A percentile compares a stretch with the other conserved stretches of the same genome.
phyloP scores from a whole-genome alignment of 148 eudicot species.

The Hydrangea macrophylla region DNA sequence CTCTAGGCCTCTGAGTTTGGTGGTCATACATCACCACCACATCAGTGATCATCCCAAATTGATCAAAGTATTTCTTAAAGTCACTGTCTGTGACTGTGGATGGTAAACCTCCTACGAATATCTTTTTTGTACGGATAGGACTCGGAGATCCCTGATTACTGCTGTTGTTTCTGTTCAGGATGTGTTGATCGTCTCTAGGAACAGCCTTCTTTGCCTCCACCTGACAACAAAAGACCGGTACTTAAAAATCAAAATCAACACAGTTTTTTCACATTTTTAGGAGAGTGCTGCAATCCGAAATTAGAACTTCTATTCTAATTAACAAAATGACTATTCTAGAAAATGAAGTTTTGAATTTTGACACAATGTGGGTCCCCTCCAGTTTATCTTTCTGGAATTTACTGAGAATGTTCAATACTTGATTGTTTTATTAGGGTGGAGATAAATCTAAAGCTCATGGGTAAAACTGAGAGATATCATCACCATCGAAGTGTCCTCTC shows the following conservation, averaged over 20 bases:
- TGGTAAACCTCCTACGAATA: slow-evolving; percentile 94
- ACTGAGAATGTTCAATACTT: background rate
- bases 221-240: slow-evolving; percentile 29
- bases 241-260: background rate
- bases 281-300: too few relatives aligned
- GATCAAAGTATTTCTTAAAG: slow-evolving; percentile 84
- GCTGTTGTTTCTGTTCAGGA: slow-evolving; percentile 46
- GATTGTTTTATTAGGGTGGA: background rate
- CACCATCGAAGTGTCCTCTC: background rate
- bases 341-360: too few relatives aligned
- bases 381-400: background rate
- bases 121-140: slow-evolving; percentile 80
- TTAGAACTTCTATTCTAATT: background rate
- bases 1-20: slow-evolving; percentile 96
- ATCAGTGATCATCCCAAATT: slow-evolving; percentile 86
- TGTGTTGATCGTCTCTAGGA: slow-evolving; percentile 86
- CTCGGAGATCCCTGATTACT: slow-evolving; percentile 77
- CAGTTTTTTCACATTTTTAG: background rate
- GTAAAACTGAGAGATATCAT: background rate
- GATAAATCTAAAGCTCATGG: background rate
- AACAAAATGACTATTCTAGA: too few relatives aligned
- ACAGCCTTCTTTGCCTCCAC: slow-evolving; percentile 99
- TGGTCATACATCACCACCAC: slow-evolving; percentile 99
- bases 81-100: slow-evolving; percentile 89
- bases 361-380: background rate